Conservation (phyloP, 768 basidiomycete genomes). For the Boletus pseudopeckii region DNA sequence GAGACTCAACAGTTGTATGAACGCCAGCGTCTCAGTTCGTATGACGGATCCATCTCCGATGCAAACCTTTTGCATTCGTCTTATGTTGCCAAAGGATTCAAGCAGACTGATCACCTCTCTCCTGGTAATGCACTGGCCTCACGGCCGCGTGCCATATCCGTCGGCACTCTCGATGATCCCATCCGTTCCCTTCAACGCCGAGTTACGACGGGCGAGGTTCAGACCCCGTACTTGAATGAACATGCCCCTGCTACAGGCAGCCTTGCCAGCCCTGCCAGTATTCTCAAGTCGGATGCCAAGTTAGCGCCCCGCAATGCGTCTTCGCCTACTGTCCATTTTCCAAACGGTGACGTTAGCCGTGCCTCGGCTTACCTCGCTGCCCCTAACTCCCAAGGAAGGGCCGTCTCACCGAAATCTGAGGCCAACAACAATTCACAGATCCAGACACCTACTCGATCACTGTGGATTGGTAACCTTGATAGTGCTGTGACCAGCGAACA, state of each 20-base stretch:
- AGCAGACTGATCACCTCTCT: constrained; percentile 64
- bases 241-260: constrained; percentile 39
- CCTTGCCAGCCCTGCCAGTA: constrained; percentile 35
- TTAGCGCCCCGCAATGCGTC: constrained; percentile 41
- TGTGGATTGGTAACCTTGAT: constrained; percentile 99
- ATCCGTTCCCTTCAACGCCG: constrained; percentile 67
- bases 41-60: constrained; percentile 53
- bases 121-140: constrained; percentile 39
- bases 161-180: constrained; percentile 83
- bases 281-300: constrained; percentile 60
- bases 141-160: constrained; percentile 81
- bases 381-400: constrained; percentile 64
- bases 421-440: constrained; percentile 60
- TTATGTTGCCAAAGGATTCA: constrained; percentile 71
- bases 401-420: constrained; percentile 83
- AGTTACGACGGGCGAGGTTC: constrained; percentile 53
- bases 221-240: constrained; percentile 56
- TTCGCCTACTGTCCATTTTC: constrained; percentile 64
- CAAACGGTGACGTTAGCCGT: constrained; percentile 57
- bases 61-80: constrained; percentile 52
- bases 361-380: constrained; percentile 67
- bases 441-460: constrained; percentile 90
- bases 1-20: constrained; percentile 39
- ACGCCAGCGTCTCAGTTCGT: constrained; percentile 59
- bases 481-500: constrained; percentile 92